These are phyloP conservation scores for Bremia lactucae DNA, from an alignment of 352 stramenopile genomes.

Conservation along the genomic window DNA sequence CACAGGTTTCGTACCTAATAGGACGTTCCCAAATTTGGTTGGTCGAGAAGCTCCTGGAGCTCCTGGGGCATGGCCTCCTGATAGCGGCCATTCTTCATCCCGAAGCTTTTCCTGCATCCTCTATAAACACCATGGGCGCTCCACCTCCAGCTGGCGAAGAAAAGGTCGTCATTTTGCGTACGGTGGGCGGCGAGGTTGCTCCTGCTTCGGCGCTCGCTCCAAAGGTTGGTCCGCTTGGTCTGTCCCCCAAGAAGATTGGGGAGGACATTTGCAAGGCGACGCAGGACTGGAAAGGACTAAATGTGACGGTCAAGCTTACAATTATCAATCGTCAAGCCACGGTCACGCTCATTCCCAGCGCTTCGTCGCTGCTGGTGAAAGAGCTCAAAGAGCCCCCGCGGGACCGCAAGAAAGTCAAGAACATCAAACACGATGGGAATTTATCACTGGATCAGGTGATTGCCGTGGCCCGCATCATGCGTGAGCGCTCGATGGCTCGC, in stretches of 20 bases:
- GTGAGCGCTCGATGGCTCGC: slow-evolving; percentile 94
- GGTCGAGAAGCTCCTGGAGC: no score
- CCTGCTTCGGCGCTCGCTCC: slow-evolving; percentile 96
- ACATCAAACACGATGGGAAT: slow-evolving; percentile 99
- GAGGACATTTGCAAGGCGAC: slow-evolving; percentile 99
- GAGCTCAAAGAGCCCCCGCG: slow-evolving; percentile 98
- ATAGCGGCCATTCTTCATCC: no score
- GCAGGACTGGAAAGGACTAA: slow-evolving; percentile 99
- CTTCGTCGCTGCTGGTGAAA: slow-evolving; percentile 99
- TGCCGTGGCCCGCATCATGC: slow-evolving; percentile 96
- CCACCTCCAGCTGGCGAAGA: slow-evolving; percentile 83
- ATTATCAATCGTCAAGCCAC: slow-evolving; percentile 98
- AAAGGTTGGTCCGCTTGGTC: slow-evolving; percentile 99
- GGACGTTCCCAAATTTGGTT: no score
- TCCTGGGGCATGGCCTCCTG: no score
- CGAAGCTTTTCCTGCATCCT: slow-evolving; percentile 63
- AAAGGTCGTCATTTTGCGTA: slow-evolving; percentile 95
- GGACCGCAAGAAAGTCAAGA: slow-evolving; percentile 99
- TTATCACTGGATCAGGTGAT: slow-evolving; percentile 99
- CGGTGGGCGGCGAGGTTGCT: slow-evolving; percentile 97
- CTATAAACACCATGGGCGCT: slow-evolving; percentile 87
- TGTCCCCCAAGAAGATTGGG: slow-evolving; percentile 99
- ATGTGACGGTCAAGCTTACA: slow-evolving; percentile 99
- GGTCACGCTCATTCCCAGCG: slow-evolving; percentile 95
- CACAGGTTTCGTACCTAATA: no score